phyloP scores from a whole-genome alignment of 192 early-diverging fungal genomes.

The Paraglomus occultum region DNA sequence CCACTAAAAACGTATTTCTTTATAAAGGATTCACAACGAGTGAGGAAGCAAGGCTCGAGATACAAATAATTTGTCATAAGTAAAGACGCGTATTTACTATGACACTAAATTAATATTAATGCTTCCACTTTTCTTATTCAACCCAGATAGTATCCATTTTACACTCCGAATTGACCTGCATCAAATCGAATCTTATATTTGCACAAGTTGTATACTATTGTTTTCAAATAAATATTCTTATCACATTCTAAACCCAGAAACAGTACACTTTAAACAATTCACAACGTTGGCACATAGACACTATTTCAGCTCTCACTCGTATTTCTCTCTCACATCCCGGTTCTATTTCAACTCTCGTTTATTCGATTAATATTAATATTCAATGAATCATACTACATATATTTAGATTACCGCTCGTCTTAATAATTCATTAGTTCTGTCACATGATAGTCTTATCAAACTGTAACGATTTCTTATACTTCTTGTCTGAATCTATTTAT shows the following conservation, averaged over 20 bases:
- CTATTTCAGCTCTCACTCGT: constrained; percentile 59
- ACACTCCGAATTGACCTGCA: constrained; percentile 15
- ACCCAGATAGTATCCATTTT: no score
- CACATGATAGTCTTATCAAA: no score
- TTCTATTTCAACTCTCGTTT: constrained; percentile 43
- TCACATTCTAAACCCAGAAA: constrained; percentile 31
- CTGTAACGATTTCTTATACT: no score
- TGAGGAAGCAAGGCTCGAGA: constrained; percentile 30
- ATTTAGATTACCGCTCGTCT: no score
- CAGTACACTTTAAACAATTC: constrained; percentile 39
- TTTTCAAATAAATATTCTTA: not conserved
- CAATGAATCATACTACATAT: constrained; percentile 51
- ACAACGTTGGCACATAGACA: constrained; percentile 48
- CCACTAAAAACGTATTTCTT: not conserved
- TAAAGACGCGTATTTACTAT: not conserved
- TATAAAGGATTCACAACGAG: constrained; percentile 27
- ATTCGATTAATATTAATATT: constrained; percentile 59
- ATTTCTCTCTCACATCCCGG: constrained; percentile 47
- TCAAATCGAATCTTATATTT: constrained; percentile 7
- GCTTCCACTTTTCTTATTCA: no score
- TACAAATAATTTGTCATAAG: constrained; percentile 42
- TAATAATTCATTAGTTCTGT: no score
- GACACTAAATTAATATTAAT: no score
- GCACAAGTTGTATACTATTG: not conserved
- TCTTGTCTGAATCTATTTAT: no score